Conservation (phyloP, 2,329 filamentous ascomycete species). For the Colletotrichum falcatum region DNA sequence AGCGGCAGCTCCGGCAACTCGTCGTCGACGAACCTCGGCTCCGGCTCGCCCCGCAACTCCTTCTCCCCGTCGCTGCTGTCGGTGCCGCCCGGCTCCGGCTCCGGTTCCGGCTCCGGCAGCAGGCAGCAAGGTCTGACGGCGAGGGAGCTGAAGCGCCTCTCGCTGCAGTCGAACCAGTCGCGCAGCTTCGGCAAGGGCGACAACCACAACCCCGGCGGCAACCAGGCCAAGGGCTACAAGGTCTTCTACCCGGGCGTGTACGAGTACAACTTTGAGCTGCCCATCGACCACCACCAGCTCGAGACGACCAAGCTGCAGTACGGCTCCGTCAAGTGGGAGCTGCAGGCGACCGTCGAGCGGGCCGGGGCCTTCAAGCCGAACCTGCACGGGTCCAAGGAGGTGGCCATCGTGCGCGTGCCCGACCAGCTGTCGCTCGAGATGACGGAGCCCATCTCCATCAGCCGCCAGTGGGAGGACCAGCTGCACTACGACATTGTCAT, state of each 20-base stretch:
- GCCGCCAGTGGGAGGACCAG: slow-evolving; percentile 93
- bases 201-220: slow-evolving; percentile 69
- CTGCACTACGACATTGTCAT: slow-evolving; percentile 97
- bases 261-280: slow-evolving; percentile 83
- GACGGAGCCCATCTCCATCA: slow-evolving; percentile 93
- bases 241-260: slow-evolving; percentile 81
- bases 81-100: slow-evolving; percentile 35
- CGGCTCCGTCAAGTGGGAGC: slow-evolving; percentile 87
- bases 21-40: slow-evolving; percentile 48
- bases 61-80: slow-evolving; percentile 43
- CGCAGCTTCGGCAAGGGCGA: slow-evolving; percentile 89
- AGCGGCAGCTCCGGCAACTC: slow-evolving; percentile 50
- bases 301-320: slow-evolving; percentile 91
- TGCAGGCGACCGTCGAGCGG: slow-evolving; percentile 87
- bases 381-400: slow-evolving; percentile 83
- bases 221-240: slow-evolving; percentile 80
- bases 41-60: slow-evolving; percentile 38
- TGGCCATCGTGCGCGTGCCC: slow-evolving; percentile 85
- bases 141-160: slow-evolving; percentile 74
- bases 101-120: too few relatives aligned
- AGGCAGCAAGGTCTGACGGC: slow-evolving; percentile 51
- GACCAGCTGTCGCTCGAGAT: slow-evolving; percentile 90
- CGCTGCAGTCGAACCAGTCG: slow-evolving; percentile 83
- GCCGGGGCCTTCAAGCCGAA: slow-evolving; percentile 92
- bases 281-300: slow-evolving; percentile 87